Conservation (phyloP, 805 yeast species). For the Kluyveromyces starmeri region DNA sequence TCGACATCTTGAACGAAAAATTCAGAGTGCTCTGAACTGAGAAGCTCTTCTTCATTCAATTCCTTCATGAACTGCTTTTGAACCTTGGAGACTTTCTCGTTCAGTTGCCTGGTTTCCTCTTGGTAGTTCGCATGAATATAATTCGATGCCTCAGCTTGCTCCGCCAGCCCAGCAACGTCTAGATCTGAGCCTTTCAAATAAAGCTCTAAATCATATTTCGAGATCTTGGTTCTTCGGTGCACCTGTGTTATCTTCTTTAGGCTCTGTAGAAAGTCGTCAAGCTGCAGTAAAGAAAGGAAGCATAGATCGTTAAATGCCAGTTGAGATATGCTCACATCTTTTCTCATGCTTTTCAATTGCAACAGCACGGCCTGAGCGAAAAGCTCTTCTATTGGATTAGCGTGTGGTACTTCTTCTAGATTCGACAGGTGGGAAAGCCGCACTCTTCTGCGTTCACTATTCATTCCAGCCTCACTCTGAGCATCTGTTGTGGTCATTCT, state of each 20-base stretch:
- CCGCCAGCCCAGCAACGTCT: constrained; percentile 31
- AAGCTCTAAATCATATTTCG: constrained; percentile 42
- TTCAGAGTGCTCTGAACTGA: constrained; percentile 11
- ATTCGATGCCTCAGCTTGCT: constrained; percentile 27
- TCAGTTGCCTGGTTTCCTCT: constrained; percentile 9
- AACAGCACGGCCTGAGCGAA: constrained; percentile 30
- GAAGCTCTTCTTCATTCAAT: constrained; percentile 7
- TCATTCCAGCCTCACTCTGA: background rate
- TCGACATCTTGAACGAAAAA: constrained; percentile 9
- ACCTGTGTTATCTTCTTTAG: constrained; percentile 45
- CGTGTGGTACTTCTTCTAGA: constrained; percentile 17
- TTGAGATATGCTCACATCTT: constrained; percentile 22
- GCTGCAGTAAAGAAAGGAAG: constrained; percentile 28
- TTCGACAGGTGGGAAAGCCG: constrained; percentile 11
- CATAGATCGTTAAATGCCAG: constrained; percentile 35
- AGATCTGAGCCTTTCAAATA: constrained; percentile 38
- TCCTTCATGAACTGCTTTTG: constrained; percentile 4
- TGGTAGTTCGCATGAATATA: constrained; percentile 11
- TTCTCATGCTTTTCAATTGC: constrained; percentile 29
- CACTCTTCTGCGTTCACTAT: background rate
- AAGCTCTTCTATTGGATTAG: constrained; percentile 14
- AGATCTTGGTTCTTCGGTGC: constrained; percentile 52
- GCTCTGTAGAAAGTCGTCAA: constrained; percentile 32
- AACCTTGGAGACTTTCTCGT: constrained; percentile 7
- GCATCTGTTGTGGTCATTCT: background rate